Evolutionary conservation across 2,329 filamentous ascomycete species (phyloP).

Genomic region (Malbranchea cinnamomea): DNA sequence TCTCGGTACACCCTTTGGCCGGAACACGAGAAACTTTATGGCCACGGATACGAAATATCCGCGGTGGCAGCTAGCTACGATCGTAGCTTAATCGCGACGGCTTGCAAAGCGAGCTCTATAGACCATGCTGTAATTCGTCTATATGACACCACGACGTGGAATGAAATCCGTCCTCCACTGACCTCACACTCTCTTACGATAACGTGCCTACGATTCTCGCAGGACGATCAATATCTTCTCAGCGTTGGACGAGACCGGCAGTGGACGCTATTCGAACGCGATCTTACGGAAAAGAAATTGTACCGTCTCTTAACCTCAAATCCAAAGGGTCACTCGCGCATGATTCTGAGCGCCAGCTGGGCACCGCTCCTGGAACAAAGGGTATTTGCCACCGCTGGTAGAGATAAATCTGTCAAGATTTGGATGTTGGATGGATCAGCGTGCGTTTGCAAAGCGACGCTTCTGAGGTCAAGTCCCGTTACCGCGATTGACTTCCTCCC

Average conservation of each 20-base stretch:
- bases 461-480: constrained; percentile 45
- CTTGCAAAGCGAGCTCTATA: constrained; percentile 79
- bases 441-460: constrained; percentile 39
- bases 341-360: constrained; percentile 87
- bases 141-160: constrained; percentile 78
- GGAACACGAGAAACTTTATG: constrained; percentile 90
- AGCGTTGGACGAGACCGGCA: constrained; percentile 86
- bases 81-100: constrained; percentile 66
- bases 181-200: constrained; percentile 78
- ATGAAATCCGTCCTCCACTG: constrained; percentile 69
- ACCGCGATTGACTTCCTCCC: constrained; percentile 56
- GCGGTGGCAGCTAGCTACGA: constrained; percentile 66
- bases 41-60: constrained; percentile 93
- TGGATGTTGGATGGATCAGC: constrained; percentile 37
- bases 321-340: constrained; percentile 73
- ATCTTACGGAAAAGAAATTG: constrained; percentile 18
- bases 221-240: constrained; percentile 57
- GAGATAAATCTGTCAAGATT: constrained; percentile 71
- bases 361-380: constrained; percentile 36
- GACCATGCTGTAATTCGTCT: constrained; percentile 90
- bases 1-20: constrained; percentile 89
- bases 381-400: constrained; percentile 71
- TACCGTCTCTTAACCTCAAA: constrained; percentile 52
- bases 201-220: constrained; percentile 65
- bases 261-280: constrained; percentile 66